Evolutionary conservation across 1,284 basidiomycete species (phyloP), one percentile per base, ranked within the genome.

Genomic region (Erythrobasidium hasegawianum): DNA sequence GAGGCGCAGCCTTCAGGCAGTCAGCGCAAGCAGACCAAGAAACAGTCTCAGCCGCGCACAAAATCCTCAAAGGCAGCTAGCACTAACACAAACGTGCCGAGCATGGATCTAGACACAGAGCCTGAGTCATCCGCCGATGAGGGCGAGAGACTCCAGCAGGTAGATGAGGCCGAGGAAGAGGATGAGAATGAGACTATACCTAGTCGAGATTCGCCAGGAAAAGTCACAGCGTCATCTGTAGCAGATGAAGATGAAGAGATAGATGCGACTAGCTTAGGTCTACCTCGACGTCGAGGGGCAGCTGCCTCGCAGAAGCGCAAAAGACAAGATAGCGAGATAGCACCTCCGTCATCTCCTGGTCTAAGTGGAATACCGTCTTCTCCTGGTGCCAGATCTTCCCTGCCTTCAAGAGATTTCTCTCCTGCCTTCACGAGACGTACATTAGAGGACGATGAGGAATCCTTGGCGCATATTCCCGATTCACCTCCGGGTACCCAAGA

Each of bases 271-370:
- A 24, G 50, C 50, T 22, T 24, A 50, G 43, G 43, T 4, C 43
- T 47, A 14, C 43, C 43, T 18, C 43, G 43, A 8, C 43, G 43
- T 8, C 43, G 43, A 68, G 58, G 7, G 4, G 43, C 16, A n/a
- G 5, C 43, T n/a, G 43, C 5, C 22, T 24, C 43, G n/a, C 16
- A 47, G 43, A 47, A 47, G 43, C 43, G 43, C 22, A 47, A 24
- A 47, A 47, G 43, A 47, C 43, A 47, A 47, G 43, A 47, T 8
- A 47, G 43, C 43, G 43, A 47, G 14, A 47, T 47, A 18, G n/a
- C 43, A 47, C n/a, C 43, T 24, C 43, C 43, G 5, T 47, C 43
- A 7, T 47, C 43, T 5, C 43, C 43, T 47, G 43, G 22, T 5
- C n/a, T 47, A 4, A 18, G n/a, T 24, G 43, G 43, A 5, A 47